phyloP scores from a whole-genome alignment of 352 stramenopile species.

The Phytophthora lateralis region DNA sequence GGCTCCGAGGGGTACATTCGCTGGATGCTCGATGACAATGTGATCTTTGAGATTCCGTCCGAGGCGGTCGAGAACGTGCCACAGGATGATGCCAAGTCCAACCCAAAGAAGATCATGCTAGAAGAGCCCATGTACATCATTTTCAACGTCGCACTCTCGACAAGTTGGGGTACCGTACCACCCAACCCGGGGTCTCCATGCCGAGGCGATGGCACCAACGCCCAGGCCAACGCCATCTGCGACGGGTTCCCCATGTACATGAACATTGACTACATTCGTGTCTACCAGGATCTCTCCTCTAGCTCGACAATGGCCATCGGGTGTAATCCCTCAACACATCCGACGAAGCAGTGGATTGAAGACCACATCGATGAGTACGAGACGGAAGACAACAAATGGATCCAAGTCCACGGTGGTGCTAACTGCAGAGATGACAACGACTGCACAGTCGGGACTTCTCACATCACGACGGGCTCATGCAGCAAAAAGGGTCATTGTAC shows the following conservation, averaged over 20 bases:
- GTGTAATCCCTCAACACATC: conserved; percentile 56
- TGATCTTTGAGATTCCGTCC: conserved; percentile 66
- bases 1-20: conserved; percentile 53
- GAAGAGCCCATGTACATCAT: conserved; percentile 77
- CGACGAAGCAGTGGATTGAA: conserved; percentile 58
- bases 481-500: conserved; percentile 29
- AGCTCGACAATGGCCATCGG: conserved; percentile 52
- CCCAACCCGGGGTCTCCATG: conserved; percentile 50
- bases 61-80: conserved; percentile 47
- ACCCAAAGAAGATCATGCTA: conserved; percentile 59
- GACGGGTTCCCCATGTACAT: conserved; percentile 65
- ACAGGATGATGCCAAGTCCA: conserved; percentile 38
- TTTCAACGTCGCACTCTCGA: conserved; percentile 68
- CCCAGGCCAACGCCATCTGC: conserved; percentile 46
- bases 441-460: conserved; percentile 45
- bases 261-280: conserved; percentile 62
- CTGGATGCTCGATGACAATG: conserved; percentile 52
- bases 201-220: conserved; percentile 34
- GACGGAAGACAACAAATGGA: conserved; percentile 42
- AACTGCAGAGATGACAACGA: conserved; percentile 46
- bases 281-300: conserved; percentile 55
- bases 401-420: conserved; percentile 48
- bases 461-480: conserved; percentile 45
- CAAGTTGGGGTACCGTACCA: conserved; percentile 48
- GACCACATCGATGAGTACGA: conserved; percentile 60